Base-by-base conservation (phyloP, 2,329 filamentous ascomycete genomes). In the Endoconidiophora polonica region DNA sequence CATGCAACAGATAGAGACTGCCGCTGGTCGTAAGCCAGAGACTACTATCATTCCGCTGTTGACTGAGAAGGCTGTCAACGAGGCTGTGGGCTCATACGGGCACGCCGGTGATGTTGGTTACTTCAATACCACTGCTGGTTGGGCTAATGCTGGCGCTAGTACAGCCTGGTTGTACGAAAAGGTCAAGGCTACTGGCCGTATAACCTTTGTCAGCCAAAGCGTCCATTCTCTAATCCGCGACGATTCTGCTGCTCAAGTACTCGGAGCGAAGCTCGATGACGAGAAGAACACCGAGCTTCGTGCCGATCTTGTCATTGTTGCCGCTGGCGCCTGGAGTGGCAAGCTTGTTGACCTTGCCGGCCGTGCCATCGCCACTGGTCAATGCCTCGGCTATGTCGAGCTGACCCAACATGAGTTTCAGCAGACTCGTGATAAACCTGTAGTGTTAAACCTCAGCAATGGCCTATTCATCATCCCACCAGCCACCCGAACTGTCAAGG, bases 261-360 rank as follows among this genome's bases (percentile, higher is more conserved):
- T 66, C 1, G 80, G 79, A 12, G 79, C 73, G 4, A 64, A 65
- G n/a, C 64, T 83, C 9, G 58, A 59, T 2, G 65, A 74, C 54
- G 29, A 33, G 29, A 33, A 33, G 29, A 71, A 70, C 1, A 62
- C 62, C 5, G 65, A 60, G 7, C 55, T 86, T 5, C 66, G 64
- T 3, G 84, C 83, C 2, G 83, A 86, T 52, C 70, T 94, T 5
- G 80, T 84, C 33, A 70, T 95, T 50, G 71, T 94, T 2, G 87
- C 90, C 0, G 79, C 87, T 0, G 90, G 90, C 14, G 87, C 90
- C 3, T 96, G 90, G 88, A 86, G 84, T 2, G 76, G 80, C 2
- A 72, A 75, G 1, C 71, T 95, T 20, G 66, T 95, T 50, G 83
- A 94, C 62, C 68, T 95, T 1, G 71, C 79, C 44, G 85, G 86